phyloP scores from a whole-genome alignment of 345 rosid genomes.

The Ceriops zippeliana region DNA sequence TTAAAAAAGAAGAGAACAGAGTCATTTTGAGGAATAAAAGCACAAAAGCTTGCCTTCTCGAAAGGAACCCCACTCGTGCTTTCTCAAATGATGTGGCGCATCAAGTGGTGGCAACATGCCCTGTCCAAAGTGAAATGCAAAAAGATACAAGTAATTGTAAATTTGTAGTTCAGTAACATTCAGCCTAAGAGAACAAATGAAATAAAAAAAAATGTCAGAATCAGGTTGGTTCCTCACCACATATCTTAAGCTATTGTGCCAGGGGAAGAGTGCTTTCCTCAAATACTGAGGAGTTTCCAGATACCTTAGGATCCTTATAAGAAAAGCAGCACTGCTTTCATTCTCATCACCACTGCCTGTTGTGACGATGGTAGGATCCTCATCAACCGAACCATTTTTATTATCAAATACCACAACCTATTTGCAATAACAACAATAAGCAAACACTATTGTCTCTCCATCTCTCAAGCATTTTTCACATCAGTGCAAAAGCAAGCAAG shows the following conservation, averaged over 20 bases:
- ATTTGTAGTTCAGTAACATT: too few relatives aligned
- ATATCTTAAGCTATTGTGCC: slow-evolving; percentile 67
- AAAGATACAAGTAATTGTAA: background rate
- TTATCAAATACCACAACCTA: slow-evolving; percentile 89
- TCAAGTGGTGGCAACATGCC: slow-evolving; percentile 96
- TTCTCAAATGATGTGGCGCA: slow-evolving; percentile 96
- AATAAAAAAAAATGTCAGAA: background rate
- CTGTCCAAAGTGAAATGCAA: slow-evolving; percentile 26
- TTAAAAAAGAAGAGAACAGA: background rate
- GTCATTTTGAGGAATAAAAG: background rate
- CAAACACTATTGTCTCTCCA: too few relatives aligned
- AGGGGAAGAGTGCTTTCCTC: slow-evolving; percentile 79
- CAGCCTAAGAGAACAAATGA: background rate
- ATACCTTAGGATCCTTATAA: slow-evolving; percentile 69
- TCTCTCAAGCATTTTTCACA: too few relatives aligned
- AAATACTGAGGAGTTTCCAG: slow-evolving; percentile 92
- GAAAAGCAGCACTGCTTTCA: slow-evolving; percentile 78
- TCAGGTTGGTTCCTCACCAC: slow-evolving; percentile 45
- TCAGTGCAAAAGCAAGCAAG: too few relatives aligned
- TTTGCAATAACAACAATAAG: slow-evolving; percentile 1
- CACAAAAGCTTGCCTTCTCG: slow-evolving; percentile 63
- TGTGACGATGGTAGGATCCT: slow-evolving; percentile 18
- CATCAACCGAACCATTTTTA: slow-evolving; percentile 37
- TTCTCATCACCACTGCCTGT: slow-evolving; percentile 37
- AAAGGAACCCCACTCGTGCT: slow-evolving; percentile 87